Evolutionary conservation across 495 filamentous ascomycete genomes (phyloP).

Genomic region (Penicillium cinerascens): DNA sequence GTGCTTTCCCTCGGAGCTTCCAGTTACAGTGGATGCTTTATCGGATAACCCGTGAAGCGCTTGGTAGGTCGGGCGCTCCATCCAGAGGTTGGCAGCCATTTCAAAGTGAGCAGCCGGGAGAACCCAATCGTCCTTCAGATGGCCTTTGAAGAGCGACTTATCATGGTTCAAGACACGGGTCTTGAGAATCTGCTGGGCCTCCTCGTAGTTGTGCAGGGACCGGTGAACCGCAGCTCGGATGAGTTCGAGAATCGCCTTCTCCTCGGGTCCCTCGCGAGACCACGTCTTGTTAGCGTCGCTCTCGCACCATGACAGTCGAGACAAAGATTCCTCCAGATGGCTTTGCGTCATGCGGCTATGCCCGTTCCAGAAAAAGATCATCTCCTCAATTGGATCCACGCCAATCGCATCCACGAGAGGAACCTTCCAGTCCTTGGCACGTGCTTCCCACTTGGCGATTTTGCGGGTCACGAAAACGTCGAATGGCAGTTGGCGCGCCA

Average conservation of each 20-base stretch:
- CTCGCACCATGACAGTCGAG: slow-evolving; percentile 63
- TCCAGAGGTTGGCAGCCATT: slow-evolving; percentile 79
- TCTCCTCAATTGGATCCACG: slow-evolving; percentile 81
- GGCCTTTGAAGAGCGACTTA: slow-evolving; percentile 65
- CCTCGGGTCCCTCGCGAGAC: slow-evolving; percentile 64
- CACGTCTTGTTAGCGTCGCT: slow-evolving; percentile 51
- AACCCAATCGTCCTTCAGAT: slow-evolving; percentile 76
- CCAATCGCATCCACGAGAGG: slow-evolving; percentile 79
- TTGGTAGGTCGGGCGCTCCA: slow-evolving; percentile 48
- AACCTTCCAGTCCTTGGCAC: slow-evolving; percentile 64
- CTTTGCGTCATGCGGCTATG: slow-evolving; percentile 67
- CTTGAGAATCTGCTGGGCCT: slow-evolving; percentile 62
- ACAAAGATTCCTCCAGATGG: slow-evolving; percentile 62
- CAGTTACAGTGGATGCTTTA: slow-evolving; percentile 2
- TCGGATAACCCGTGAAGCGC: slow-evolving; percentile 27
- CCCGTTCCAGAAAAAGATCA: slow-evolving; percentile 95
- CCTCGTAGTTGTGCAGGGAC: slow-evolving; percentile 53
- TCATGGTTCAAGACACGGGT: slow-evolving; percentile 61
- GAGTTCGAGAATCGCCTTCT: slow-evolving; percentile 65
- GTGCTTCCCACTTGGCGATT: slow-evolving; percentile 82
- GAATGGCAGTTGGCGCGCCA: slow-evolving; percentile 85
- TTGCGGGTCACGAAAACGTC: slow-evolving; percentile 86
- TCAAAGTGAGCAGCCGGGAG: slow-evolving; percentile 83
- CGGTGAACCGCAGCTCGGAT: slow-evolving; percentile 66
- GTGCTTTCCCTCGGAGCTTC: slow-evolving; percentile 10